Conservation (phyloP, 2,329 filamentous ascomycete genomes). For the Aspergillus niger region DNA sequence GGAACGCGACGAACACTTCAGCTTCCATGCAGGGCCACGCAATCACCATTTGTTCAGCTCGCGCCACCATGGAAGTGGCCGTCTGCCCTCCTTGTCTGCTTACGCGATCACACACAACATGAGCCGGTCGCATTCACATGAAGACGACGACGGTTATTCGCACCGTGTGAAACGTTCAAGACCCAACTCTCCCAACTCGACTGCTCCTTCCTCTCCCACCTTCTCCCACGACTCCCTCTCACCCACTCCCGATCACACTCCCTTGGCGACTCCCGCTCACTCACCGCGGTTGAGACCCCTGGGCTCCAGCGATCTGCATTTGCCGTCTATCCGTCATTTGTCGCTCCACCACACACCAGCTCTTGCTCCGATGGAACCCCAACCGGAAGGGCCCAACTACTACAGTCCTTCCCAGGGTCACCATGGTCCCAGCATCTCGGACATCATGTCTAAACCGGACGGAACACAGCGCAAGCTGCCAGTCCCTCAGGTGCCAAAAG, state of each 20-base stretch:
- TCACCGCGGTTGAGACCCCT: conserved; percentile 86
- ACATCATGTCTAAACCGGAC: conserved; percentile 89
- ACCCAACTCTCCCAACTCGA: conserved; percentile 92
- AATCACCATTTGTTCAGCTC: conserved; percentile 51
- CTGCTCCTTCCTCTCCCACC: conserved; percentile 90
- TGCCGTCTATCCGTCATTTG: conserved; percentile 80
- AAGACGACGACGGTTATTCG: conserved; percentile 72
- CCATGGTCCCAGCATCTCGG: conserved; percentile 77
- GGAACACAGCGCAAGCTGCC: conserved; percentile 88
- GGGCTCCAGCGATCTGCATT: conserved; percentile 69
- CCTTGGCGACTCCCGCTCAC: conserved; percentile 93
- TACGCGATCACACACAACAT: conserved; percentile 78
- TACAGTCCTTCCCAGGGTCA: conserved; percentile 59
- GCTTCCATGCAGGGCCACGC: conserved; percentile 46
- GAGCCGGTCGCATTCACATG: conserved; percentile 83
- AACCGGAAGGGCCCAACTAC: conserved; percentile 61
- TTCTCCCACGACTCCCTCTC: conserved; percentile 96
- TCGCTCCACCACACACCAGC: conserved; percentile 67
- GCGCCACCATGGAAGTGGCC: conserved; percentile 53
- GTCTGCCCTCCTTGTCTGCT: conserved; percentile 75
- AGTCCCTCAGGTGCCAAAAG: conserved; percentile 83
- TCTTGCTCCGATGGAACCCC: conserved; percentile 70
- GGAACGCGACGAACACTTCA: conserved; percentile 60
- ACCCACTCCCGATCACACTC: conserved; percentile 96
- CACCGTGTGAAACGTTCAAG: conserved; percentile 82